Evolutionary conservation across 306 rosid genomes (phyloP), one percentile per base, ranked within the genome.

Genomic region (Fragaria nilgerrensis): DNA sequence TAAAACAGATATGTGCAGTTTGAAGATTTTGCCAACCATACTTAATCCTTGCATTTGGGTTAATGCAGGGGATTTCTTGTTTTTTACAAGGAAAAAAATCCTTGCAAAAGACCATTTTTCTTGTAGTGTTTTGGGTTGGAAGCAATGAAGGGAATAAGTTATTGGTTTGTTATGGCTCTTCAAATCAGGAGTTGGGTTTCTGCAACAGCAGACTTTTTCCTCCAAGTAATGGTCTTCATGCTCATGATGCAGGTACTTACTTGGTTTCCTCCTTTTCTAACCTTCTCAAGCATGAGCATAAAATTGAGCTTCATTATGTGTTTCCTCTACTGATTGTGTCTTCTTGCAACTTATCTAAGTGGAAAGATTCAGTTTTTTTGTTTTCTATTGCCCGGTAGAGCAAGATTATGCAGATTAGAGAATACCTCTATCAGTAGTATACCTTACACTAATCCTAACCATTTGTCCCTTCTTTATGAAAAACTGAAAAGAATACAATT

Each of bases 81-180:
- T 39, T 39, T 39, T 39, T 39, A 39, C 43, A 39, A 39, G 9
- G 43, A 43, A 43, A 43, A 43, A 43, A 43, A 7, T 43, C 11
- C 43, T 39, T 39, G 43, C 45, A 43, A 9, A 43, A 43, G 10
- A 12, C 12, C 45, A 43, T 7, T 7, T 43, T 43, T 43, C 45
- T 43, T 43, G 45, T 43, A 43, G 9, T 39, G 43, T 82, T 77
- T 52, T 59, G 4, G 70, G 50, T 12, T 74, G 49, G 77, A 83
- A 81, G 80, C 65, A 74, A 93, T 93, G 97, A 90, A 86, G 83
- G 76, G 81, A 43, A 81, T 79, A 55, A 82, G 78, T 48, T 87
- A 76, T 72, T 84, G 85, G 69, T 49, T 92, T 58, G 58, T 84
- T 10, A 80, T 95, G 15, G 83, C 83, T 80, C 77, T 92, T 70